Conservation (phyloP, 768 basidiomycete species). For the Suillus weaverae region DNA sequence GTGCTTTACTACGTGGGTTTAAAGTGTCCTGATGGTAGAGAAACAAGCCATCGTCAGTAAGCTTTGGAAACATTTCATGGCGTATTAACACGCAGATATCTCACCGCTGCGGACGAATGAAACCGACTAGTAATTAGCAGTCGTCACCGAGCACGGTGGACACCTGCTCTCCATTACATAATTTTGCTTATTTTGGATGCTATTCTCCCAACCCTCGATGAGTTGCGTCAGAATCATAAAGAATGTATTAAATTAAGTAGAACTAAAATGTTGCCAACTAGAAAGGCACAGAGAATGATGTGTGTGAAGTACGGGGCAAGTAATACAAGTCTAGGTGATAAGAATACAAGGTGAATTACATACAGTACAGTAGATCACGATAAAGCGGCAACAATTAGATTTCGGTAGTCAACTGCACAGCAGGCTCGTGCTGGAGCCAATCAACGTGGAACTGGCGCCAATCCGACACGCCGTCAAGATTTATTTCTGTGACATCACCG, state of each 20-base stretch:
- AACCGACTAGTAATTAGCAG: neutral
- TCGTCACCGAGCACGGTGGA: too few species aligned
- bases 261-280: neutral
- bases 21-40: slow-evolving; percentile 7
- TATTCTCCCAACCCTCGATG: neutral
- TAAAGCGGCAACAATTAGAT: neutral
- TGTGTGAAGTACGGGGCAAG: neutral
- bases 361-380: neutral
- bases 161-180: neutral
- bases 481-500: slow-evolving; percentile 28
- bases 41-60: neutral
- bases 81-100: neutral
- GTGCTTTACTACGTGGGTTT: neutral
- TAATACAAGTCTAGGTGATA: neutral
- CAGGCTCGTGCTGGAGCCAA: slow-evolving; percentile 26
- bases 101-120: slow-evolving; percentile 4
- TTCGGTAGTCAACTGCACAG: slow-evolving; percentile 6
- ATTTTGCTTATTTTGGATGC: neutral
- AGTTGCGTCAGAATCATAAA: neutral
- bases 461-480: slow-evolving; percentile 30
- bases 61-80: neutral
- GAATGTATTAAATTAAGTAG: neutral
- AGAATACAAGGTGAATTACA: neutral
- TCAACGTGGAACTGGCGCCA: slow-evolving; percentile 61
- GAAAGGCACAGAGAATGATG: neutral